Base-by-base conservation (phyloP, 164 flowering plant genomes). In the Magnolia officinalis region DNA sequence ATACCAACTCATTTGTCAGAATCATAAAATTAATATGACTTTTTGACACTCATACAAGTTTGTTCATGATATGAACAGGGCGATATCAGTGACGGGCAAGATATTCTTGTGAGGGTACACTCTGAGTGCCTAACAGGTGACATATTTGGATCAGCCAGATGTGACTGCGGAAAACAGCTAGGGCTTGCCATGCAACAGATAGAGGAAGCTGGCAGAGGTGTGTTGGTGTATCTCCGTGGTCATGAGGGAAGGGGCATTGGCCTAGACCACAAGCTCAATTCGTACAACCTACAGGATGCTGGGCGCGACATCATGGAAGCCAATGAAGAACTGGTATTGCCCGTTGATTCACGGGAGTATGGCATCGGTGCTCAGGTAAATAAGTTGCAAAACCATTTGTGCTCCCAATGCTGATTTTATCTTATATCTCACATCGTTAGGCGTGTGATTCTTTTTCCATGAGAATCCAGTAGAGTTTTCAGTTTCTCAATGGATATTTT, bases 181-280 rank as follows among this genome's bases (percentile, higher is more conserved):
- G 94, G 88, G 18, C 92, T 93, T 78, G 98, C 98, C 16, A 96
- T 96, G 99, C 84, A 91, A 82, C 87, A 90, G 84, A 94, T 96
- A 76, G 97, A 96, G 84, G 89, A 86, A 51, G 92, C 91, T 71
- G 96, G 98, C 8, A 87, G 88, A 76, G 99, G 98, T 67, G 92
- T 96, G 4, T 68, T 96, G 76, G 92, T 96, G 6, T 96, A 96
- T 78, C 94, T 96, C 0, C 96, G 98, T 50, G 99, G 99, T 11
- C 98, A 93, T 72, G 99, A 96, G 83, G 99, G 99, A 50, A 87
- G 98, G 70, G 99, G 99, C 52, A 94, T 96, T 65, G 99, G 99
- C 73, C 83, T 96, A 65, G 99, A 96, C 45, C 99, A 96, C 83
- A 96, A 96, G 79, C 98, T 96, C 51, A 94, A 90, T 18, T 96